These are phyloP conservation scores for Aspergillus novofumigatus DNA, from an alignment of 2,329 filamentous ascomycete genomes.

Conservation along the genomic window DNA sequence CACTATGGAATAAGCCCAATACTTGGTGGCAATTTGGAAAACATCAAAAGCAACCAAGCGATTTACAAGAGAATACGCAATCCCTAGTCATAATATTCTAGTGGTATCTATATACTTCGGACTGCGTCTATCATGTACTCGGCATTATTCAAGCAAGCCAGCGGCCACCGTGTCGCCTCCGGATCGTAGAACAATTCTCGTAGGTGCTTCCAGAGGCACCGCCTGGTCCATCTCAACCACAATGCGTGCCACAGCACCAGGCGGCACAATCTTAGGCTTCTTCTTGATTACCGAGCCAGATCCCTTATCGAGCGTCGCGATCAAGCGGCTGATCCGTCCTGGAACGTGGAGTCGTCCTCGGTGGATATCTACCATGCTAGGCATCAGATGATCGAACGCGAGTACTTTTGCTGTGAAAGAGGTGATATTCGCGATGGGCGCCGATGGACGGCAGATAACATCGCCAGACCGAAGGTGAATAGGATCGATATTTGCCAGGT, in stretches of 20 bases:
- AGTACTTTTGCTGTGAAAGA: conserved; percentile 78
- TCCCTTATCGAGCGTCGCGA: conserved; percentile 72
- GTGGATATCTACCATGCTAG: conserved; percentile 86
- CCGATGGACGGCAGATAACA: conserved; percentile 68
- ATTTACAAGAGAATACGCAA: not conserved
- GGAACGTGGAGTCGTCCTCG: conserved; percentile 75
- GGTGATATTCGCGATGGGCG: conserved; percentile 67
- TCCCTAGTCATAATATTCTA: not conserved
- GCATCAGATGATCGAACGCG: conserved; percentile 84
- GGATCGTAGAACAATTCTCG: conserved; percentile 74
- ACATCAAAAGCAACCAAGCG: not conserved
- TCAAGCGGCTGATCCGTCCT: conserved; percentile 67
- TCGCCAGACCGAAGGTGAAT: conserved; percentile 79
- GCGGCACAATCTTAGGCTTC: conserved; percentile 78
- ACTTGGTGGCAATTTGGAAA: not conserved
- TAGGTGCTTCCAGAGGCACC: conserved; percentile 75
- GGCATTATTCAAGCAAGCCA: conserved; percentile 65
- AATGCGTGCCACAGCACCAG: conserved; percentile 72
- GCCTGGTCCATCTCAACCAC: conserved; percentile 68
- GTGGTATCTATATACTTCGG: not conserved
- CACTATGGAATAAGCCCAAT: not conserved
- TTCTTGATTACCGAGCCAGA: conserved; percentile 74
- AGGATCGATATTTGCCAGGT: conserved; percentile 78
- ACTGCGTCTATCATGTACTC: conserved; percentile 6
- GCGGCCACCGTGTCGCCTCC: conserved; percentile 83